These are phyloP conservation scores for Polygonum maritimum DNA, from an alignment of 148 eudicot species.

Conservation along the genomic window DNA sequence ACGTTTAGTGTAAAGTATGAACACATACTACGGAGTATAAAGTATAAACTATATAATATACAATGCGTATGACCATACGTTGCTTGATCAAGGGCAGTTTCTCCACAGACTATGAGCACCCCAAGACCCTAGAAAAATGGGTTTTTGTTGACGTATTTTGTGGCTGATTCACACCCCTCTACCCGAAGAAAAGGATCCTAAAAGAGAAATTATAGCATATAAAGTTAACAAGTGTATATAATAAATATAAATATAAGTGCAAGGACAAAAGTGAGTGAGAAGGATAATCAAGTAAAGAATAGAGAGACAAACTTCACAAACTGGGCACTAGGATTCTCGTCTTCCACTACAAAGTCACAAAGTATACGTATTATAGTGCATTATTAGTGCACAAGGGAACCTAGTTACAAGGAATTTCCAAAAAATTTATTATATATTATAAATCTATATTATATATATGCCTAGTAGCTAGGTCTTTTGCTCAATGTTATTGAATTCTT, in stretches of 20 bases:
- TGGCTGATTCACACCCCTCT: not conserved
- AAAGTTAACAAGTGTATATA: not conserved
- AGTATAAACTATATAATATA: not conserved
- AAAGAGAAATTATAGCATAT: not conserved
- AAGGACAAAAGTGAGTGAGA: not conserved
- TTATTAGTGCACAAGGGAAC: not conserved
- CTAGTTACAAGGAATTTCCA: too few relatives aligned
- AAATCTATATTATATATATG: too few relatives aligned
- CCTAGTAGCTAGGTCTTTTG: too few relatives aligned
- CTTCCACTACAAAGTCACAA: not conserved
- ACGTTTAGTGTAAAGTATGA: not conserved
- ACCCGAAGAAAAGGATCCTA: constrained; percentile 7
- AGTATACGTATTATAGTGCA: not conserved
- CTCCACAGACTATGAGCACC: not conserved
- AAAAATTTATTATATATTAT: too few relatives aligned
- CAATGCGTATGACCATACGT: not conserved
- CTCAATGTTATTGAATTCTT: too few relatives aligned
- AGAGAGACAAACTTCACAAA: not conserved
- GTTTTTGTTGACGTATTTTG: not conserved
- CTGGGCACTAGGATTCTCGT: not conserved
- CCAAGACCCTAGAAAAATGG: not conserved
- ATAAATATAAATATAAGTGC: not conserved
- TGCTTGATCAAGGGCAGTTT: not conserved
- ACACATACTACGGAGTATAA: constrained; percentile 1
- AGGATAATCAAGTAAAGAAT: not conserved